phyloP scores from a whole-genome alignment of 1,139 yeast species.

The Candida freyschussii region DNA sequence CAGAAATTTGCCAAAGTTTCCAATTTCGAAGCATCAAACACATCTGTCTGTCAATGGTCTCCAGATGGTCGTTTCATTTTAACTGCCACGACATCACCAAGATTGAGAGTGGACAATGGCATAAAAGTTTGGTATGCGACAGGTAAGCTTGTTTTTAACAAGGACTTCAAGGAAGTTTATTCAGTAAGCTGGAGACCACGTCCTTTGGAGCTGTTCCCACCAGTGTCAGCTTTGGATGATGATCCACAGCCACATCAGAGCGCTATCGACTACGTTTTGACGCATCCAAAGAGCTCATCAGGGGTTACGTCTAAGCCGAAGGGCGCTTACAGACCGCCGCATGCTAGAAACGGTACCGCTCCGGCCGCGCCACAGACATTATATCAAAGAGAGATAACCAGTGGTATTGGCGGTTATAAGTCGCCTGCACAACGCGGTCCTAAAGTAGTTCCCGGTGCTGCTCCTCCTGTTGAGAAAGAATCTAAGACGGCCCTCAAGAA shows the following conservation, averaged over 20 bases:
- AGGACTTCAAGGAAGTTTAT: conserved; percentile 77
- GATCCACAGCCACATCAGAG: conserved; percentile 68
- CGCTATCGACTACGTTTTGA: conserved; percentile 51
- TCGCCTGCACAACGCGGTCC: conserved; percentile 15
- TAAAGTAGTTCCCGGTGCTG: conserved; percentile 39
- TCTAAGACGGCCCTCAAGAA: conserved; percentile 68
- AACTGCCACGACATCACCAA: conserved; percentile 96
- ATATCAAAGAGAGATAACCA: conserved; percentile 46
- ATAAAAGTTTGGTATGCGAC: conserved; percentile 89
- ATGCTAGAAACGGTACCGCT: conserved; percentile 62
- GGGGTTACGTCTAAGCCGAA: conserved; percentile 44
- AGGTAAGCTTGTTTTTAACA: conserved; percentile 73
- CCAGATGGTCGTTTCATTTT: conserved; percentile 95
- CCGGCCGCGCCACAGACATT: conserved; percentile 38
- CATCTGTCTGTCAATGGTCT: conserved; percentile 95
- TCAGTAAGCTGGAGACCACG: conserved; percentile 86
- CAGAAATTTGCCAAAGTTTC: conserved; percentile 76
- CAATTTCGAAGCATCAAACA: conserved; percentile 86
- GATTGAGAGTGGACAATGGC: conserved; percentile 95
- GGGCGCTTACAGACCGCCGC: conserved; percentile 96
- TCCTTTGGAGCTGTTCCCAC: conserved; percentile 54
- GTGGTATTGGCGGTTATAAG: conserved; percentile 19
- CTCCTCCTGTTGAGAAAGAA: conserved; percentile 28
- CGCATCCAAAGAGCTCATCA: conserved; percentile 31
- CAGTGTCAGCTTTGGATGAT: conserved; percentile 46